Conservation (phyloP, 202 grass and related monocot genomes). For the Zizania palustris region DNA sequence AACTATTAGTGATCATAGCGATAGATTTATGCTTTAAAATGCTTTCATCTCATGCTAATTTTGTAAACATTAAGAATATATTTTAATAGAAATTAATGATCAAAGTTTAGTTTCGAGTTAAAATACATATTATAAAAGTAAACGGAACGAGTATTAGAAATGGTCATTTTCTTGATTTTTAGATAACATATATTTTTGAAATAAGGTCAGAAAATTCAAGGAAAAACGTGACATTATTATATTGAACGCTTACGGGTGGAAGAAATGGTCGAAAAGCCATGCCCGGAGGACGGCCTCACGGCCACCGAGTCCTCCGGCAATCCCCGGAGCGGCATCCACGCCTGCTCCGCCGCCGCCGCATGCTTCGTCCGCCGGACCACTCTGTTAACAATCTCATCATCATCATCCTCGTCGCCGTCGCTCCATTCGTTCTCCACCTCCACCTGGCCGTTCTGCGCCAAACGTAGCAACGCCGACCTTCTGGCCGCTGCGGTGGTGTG, state of each 20-base stretch:
- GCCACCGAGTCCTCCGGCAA: conserved; percentile 77
- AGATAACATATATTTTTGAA: too few species aligned
- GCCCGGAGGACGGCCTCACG: conserved; percentile 80
- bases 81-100: too few species aligned
- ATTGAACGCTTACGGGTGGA: conserved; percentile 79
- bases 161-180: too few species aligned
- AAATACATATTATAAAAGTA: too few species aligned
- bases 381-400: conserved; percentile 40
- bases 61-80: too few species aligned
- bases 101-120: too few species aligned
- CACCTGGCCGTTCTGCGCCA: not conserved
- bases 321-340: conserved; percentile 73
- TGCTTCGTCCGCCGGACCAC: conserved; percentile 58
- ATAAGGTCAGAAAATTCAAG: too few species aligned
- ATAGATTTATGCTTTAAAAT: too few species aligned
- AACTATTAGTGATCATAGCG: too few species aligned
- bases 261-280: conserved; percentile 94
- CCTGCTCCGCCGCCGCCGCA: conserved; percentile 63
- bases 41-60: too few species aligned
- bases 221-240: not conserved
- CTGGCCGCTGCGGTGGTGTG: not conserved
- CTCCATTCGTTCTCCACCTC: not conserved
- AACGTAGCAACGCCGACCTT: not conserved
- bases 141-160: too few species aligned
- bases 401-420: not conserved